These are phyloP conservation scores for Vararia minispora DNA, from an alignment of 768 basidiomycete species.

Conservation along the genomic window DNA sequence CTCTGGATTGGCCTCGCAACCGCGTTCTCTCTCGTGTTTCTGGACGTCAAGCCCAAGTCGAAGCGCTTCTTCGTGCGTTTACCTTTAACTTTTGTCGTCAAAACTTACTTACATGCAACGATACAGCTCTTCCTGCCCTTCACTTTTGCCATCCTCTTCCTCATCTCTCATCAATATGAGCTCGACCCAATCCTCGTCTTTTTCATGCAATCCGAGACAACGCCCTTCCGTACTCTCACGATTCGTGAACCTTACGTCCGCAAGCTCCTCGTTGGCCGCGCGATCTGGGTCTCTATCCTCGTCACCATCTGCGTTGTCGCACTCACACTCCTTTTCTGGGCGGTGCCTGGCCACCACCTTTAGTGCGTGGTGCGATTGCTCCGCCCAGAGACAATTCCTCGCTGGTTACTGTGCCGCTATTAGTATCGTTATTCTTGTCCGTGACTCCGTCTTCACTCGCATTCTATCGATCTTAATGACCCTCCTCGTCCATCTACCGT, in stretches of 20 bases:
- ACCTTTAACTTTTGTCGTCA: constrained; percentile 3
- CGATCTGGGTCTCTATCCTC: constrained; percentile 81
- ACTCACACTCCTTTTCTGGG: constrained; percentile 89
- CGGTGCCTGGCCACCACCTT: constrained; percentile 88
- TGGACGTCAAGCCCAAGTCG: constrained; percentile 87
- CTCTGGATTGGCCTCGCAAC: constrained; percentile 94
- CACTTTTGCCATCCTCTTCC: constrained; percentile 76
- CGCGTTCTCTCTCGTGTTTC: constrained; percentile 86
- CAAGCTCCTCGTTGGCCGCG: constrained; percentile 80
- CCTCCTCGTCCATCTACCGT: too few relatives aligned
- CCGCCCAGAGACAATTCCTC: too few relatives aligned
- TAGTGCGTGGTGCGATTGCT: too few relatives aligned
- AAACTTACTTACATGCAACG: constrained; percentile 7
- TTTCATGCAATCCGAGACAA: constrained; percentile 89
- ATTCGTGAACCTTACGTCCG: constrained; percentile 93
- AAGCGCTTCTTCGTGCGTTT: constrained; percentile 88
- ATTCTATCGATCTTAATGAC: too few relatives aligned
- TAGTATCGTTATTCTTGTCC: too few relatives aligned
- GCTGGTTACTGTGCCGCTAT: too few relatives aligned
- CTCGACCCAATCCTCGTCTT: constrained; percentile 94
- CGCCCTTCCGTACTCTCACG: constrained; percentile 86
- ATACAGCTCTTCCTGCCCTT: constrained; percentile 89
- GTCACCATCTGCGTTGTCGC: constrained; percentile 68
- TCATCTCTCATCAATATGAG: constrained; percentile 94
- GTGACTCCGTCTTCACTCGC: too few relatives aligned